These are phyloP conservation scores for Ceratocystis destructans DNA, from an alignment of 2,329 filamentous ascomycete genomes.

Conservation along the genomic window DNA sequence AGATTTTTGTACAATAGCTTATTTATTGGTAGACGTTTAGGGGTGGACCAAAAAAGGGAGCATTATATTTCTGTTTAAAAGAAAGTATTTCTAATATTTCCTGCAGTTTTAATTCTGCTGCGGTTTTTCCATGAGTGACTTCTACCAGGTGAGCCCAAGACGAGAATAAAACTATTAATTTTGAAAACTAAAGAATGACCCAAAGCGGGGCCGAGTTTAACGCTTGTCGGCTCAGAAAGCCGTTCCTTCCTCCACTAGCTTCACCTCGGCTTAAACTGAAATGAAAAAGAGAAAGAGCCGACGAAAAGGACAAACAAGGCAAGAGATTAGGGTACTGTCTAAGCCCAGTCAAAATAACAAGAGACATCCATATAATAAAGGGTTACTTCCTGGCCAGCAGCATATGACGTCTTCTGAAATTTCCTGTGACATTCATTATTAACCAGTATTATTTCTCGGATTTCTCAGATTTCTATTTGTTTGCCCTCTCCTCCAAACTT, in stretches of 20 bases:
- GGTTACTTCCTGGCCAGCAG: background rate
- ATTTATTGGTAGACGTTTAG: conserved; percentile 18
- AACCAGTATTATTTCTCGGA: background rate
- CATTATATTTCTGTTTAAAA: background rate
- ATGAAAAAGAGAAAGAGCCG: background rate
- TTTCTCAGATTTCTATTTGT: background rate
- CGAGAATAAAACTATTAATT: too few species aligned
- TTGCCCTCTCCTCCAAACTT: background rate
- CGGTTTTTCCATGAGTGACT: background rate
- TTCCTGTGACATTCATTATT: background rate
- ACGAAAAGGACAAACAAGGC: background rate
- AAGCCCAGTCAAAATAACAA: background rate
- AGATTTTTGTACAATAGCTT: conserved; percentile 22
- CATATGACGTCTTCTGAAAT: background rate
- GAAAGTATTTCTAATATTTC: background rate
- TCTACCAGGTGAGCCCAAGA: too few species aligned
- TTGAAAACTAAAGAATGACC: background rate
- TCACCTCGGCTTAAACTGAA: conserved; percentile 3
- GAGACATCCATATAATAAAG: background rate
- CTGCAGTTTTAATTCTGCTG: background rate
- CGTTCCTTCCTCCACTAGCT: background rate
- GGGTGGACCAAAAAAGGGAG: background rate
- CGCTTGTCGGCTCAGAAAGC: background rate
- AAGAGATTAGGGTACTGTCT: background rate
- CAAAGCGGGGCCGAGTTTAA: background rate